Evolutionary conservation across 768 basidiomycete species (phyloP).

Genomic region (Macrolepiota dolichaula): DNA sequence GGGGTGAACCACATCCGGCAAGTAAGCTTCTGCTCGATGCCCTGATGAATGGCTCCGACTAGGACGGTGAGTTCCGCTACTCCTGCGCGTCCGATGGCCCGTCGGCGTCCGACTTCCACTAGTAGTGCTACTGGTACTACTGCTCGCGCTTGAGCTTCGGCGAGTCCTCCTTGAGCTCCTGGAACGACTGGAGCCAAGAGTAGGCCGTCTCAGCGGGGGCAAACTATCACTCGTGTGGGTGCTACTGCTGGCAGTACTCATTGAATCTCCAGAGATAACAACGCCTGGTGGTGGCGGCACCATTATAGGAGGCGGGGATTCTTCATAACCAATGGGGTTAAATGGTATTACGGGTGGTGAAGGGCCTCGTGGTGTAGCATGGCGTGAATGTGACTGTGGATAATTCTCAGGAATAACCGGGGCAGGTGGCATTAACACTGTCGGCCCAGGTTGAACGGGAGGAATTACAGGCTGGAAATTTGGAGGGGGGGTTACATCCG

Average conservation of each 20-base stretch:
- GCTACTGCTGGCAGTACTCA: constrained; percentile 10
- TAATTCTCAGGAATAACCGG: constrained; percentile 4
- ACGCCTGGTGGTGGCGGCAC: constrained; percentile 2
- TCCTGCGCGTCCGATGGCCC: not conserved
- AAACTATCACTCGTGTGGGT: not conserved
- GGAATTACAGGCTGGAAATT: constrained; percentile 12
- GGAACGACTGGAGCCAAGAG: constrained; percentile 8
- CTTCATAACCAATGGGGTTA: constrained; percentile 17
- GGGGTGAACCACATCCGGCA: not conserved
- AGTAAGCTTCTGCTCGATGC: constrained; percentile 2
- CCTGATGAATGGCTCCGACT: not conserved
- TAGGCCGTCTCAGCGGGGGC: constrained; percentile 4
- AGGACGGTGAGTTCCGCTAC: constrained; percentile 13
- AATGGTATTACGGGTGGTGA: constrained; percentile 15
- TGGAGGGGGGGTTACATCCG: constrained; percentile 13
- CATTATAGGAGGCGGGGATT: constrained; percentile 3
- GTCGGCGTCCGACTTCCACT: constrained; percentile 12
- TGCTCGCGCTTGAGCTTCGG: constrained; percentile 14
- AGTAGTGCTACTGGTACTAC: constrained; percentile 15
- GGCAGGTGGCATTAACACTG: not conserved
- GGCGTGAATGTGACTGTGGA: not conserved
- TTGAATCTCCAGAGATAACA: not conserved
- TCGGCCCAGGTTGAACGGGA: not conserved
- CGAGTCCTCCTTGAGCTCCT: constrained; percentile 9
- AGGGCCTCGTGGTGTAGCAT: constrained; percentile 2